Base-by-base conservation (phyloP, 352 stramenopile genomes). In the Globisporangium cylindrosporum region DNA sequence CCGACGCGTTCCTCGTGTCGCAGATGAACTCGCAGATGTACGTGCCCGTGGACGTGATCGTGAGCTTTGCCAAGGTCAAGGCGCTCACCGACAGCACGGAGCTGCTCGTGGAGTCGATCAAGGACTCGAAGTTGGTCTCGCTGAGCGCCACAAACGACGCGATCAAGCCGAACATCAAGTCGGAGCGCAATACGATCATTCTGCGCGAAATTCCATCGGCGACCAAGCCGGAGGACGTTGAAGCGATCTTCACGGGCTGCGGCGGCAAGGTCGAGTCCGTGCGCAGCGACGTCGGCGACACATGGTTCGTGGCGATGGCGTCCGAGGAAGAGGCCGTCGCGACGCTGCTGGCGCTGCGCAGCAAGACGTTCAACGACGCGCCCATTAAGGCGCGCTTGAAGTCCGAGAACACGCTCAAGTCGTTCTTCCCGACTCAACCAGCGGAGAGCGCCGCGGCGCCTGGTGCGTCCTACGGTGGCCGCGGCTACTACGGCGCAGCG, bases 121-220 rank as follows among this genome's bases (percentile, higher is more conserved):
- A 77, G 51, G 76, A 94, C 69, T 95, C 88, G 14, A 69, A 64
- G 82, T 66, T 93, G 38, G 90, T 84, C 67, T 76, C 76, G 1
- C 69, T 95, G n/a, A 96, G 81, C 75, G 78, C 80, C 49, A 73
- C 86, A 54, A 82, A 94, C 59, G 82, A 97, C 69, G 88, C 90
- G 38, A 95, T 98, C 78, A 97, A 97, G 73, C 91, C 92, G 51
- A 97, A 95, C 76, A 88, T 97, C 69, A 97, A 97, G 76, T 89
- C 84, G 51, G 92, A 97, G 75, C 83, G 92, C 68, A 97, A 93
- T 58, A 98, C 92, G 60, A 98, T 98, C 74, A 98, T 98, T 69
- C 71, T 98, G 64, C 83, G 92, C 49, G 92, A 98, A 68, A 97
- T 98, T 70, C 86, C 92, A 62, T 97, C 90, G 36, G 89, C 81